Evolutionary conservation across 257 asterid genomes (phyloP).

Genomic region (Gentiana macrophylla): DNA sequence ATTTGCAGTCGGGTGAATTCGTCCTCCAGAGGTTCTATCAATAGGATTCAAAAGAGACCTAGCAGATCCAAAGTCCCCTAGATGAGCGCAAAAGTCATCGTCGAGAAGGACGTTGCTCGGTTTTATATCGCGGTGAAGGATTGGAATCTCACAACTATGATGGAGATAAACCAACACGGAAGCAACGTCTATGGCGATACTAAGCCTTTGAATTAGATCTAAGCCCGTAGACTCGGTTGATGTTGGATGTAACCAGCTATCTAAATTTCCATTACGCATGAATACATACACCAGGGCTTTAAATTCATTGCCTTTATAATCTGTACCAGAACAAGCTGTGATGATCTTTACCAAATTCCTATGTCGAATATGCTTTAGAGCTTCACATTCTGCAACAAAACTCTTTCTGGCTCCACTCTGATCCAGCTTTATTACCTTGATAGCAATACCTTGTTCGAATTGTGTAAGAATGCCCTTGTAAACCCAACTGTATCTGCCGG

Average conservation of each 20-base stretch:
- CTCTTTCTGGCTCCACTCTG: constrained; percentile 14
- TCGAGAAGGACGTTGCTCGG: constrained; percentile 25
- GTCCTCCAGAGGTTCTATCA: neutral
- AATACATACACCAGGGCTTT: constrained; percentile 17
- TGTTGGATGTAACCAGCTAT: constrained; percentile 11
- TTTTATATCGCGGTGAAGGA: constrained; percentile 21
- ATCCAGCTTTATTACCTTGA: constrained; percentile 17
- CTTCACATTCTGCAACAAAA: constrained; percentile 19
- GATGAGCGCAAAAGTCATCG: constrained; percentile 15
- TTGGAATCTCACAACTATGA: constrained; percentile 8
- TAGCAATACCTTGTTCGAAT: constrained; percentile 9
- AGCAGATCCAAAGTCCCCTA: constrained; percentile 24
- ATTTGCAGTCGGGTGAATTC: neutral
- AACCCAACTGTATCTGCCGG: constrained; percentile 8
- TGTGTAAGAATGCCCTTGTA: constrained; percentile 13
- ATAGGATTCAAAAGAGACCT: constrained; percentile 13
- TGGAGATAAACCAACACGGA: constrained; percentile 18
- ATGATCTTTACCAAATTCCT: constrained; percentile 20
- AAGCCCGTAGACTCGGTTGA: neutral
- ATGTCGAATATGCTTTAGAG: constrained; percentile 16
- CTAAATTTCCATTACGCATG: constrained; percentile 16
- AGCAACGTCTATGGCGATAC: constrained; percentile 19
- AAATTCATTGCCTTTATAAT: constrained; percentile 16
- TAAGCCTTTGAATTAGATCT: constrained; percentile 13
- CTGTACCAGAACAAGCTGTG: constrained; percentile 23